These are phyloP conservation scores for Aechmea fasciata DNA, from an alignment of 176 grass and related monocot species.

Conservation along the genomic window DNA sequence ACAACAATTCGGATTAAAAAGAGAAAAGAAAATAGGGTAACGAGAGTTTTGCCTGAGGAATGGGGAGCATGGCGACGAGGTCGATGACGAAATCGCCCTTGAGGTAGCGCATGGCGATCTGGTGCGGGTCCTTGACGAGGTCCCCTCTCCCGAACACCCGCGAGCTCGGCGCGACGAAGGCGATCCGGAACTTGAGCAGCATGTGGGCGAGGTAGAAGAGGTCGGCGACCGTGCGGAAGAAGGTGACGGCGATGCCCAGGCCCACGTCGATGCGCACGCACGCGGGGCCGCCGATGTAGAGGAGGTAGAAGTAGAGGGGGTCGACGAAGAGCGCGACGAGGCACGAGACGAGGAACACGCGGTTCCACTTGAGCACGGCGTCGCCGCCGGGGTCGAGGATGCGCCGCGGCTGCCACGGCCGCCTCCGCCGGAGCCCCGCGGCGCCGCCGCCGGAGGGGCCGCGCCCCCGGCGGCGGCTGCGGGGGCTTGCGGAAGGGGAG, in stretches of 20 bases:
- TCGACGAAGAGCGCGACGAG: slow-evolving; percentile 77
- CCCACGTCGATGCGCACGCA: slow-evolving; percentile 57
- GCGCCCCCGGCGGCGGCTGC: background rate
- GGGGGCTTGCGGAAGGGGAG: background rate
- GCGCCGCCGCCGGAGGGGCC: background rate
- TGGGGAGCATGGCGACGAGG: slow-evolving; percentile 72
- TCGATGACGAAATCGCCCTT: slow-evolving; percentile 91
- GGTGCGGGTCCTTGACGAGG: slow-evolving; percentile 70
- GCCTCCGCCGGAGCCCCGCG: slow-evolving; percentile 4
- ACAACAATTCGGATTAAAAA: background rate
- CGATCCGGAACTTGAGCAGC: slow-evolving; percentile 89
- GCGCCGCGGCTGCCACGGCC: slow-evolving; percentile 51
- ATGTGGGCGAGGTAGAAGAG: slow-evolving; percentile 79
- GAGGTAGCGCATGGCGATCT: slow-evolving; percentile 81
- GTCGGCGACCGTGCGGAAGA: slow-evolving; percentile 57
- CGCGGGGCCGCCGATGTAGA: slow-evolving; percentile 29
- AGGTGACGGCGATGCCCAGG: slow-evolving; percentile 51
- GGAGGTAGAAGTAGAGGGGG: slow-evolving; percentile 93
- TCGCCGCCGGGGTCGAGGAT: slow-evolving; percentile 94
- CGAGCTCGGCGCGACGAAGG: slow-evolving; percentile 71
- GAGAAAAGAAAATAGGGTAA: background rate
- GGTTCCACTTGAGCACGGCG: slow-evolving; percentile 68
- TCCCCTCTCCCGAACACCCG: slow-evolving; percentile 78
- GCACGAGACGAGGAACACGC: slow-evolving; percentile 68
- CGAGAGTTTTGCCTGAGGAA: slow-evolving; percentile 45